Conservation (phyloP, 1,139 yeast species). For the Trichomonascaceae sp. region DNA sequence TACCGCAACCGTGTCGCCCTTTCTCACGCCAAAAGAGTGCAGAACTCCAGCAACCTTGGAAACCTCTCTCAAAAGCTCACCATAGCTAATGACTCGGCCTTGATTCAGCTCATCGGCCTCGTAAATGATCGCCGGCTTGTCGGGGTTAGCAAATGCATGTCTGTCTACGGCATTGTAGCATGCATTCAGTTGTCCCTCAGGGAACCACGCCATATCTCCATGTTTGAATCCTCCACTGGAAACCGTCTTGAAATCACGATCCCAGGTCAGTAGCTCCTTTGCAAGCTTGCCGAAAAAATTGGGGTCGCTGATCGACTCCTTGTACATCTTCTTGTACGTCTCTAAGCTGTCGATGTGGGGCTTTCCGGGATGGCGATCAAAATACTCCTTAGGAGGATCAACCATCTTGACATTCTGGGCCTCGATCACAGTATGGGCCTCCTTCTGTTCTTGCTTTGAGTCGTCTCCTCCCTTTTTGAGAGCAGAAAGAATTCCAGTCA, state of each 20-base stretch:
- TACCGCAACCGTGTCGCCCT: constrained; percentile 94
- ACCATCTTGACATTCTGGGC: constrained; percentile 21
- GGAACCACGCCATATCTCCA: constrained; percentile 87
- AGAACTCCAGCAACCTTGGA: constrained; percentile 81
- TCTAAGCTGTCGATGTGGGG: constrained; percentile 35
- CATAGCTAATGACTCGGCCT: constrained; percentile 56
- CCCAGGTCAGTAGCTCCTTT: constrained; percentile 69
- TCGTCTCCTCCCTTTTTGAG: too few species aligned
- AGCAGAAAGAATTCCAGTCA: too few species aligned
- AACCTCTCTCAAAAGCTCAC: constrained; percentile 74
- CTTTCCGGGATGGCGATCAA: constrained; percentile 21
- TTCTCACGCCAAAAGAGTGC: constrained; percentile 70
- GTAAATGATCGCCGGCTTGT: constrained; percentile 74
- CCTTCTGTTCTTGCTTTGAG: too few species aligned
- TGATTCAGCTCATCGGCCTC: constrained; percentile 90
- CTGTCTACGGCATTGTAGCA: constrained; percentile 92
- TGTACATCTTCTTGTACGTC: constrained; percentile 59
- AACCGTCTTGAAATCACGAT: constrained; percentile 63
- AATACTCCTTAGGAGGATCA: constrained; percentile 42
- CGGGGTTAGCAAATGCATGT: constrained; percentile 78
- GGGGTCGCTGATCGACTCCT: constrained; percentile 69
- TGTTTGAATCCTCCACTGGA: constrained; percentile 49
- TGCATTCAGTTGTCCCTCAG: constrained; percentile 88
- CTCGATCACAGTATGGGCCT: constrained; percentile 15
- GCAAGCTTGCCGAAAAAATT: constrained; percentile 81